Conservation (phyloP, 208 protist species). For the Leishmania guyanensis region DNA sequence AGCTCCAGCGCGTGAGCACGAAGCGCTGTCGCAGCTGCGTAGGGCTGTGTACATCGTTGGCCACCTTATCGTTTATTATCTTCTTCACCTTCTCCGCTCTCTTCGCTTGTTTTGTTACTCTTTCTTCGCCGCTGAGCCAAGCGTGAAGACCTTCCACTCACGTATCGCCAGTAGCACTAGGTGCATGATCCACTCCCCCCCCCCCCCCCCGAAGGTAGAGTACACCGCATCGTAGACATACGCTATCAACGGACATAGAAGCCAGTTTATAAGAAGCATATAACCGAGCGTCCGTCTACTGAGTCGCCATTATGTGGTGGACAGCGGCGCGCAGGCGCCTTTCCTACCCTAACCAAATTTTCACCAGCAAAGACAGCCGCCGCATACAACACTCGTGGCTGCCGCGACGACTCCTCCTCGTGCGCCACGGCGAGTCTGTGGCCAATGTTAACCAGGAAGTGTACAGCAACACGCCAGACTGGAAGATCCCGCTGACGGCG, state of each 20-base stretch:
- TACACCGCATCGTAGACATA: background rate
- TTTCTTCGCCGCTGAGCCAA: background rate
- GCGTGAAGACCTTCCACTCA: background rate
- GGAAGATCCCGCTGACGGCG: conserved; percentile 85
- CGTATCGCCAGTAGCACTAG: background rate
- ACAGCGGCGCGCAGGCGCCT: conserved; percentile 16
- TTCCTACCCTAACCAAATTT: conserved; percentile 39
- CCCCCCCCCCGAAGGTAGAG: background rate
- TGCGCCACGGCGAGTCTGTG: conserved; percentile 85
- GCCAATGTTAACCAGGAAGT: conserved; percentile 83
- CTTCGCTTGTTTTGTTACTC: background rate
- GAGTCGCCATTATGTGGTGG: conserved; percentile 16
- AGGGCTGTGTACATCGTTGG: background rate
- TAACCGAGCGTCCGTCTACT: background rate
- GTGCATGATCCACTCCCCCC: background rate
- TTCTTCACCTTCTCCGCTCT: background rate
- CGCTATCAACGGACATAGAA: too few species aligned
- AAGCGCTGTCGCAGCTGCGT: background rate
- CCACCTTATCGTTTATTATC: background rate
- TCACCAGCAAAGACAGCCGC: conserved; percentile 22
- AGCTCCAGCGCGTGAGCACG: background rate
- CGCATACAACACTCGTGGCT: conserved; percentile 53
- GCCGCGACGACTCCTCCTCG: conserved; percentile 76
- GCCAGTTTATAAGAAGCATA: too few species aligned
- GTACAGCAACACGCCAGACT: conserved; percentile 89